phyloP scores from a whole-genome alignment of 2,329 filamentous ascomycete genomes.

The Aspergillus nomiae region DNA sequence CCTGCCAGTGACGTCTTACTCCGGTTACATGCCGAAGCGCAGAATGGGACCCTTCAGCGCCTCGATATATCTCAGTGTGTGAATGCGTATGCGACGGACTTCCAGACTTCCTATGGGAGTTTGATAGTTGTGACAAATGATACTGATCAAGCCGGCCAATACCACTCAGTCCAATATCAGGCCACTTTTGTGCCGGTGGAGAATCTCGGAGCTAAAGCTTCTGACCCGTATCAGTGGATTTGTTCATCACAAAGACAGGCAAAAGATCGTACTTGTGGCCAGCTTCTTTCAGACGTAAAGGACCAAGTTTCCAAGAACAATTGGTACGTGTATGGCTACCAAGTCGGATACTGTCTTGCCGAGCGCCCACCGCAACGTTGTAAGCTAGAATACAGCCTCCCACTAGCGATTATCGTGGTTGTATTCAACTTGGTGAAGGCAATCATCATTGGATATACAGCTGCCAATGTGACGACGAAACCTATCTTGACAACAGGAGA shows the following conservation, averaged over 20 bases:
- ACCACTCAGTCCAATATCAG: background rate
- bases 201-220: background rate
- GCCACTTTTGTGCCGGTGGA: background rate
- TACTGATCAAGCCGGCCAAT: background rate
- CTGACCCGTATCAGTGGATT: slow-evolving; percentile 5
- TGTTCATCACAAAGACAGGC: background rate
- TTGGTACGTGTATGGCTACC: slow-evolving; percentile 6
- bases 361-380: slow-evolving; percentile 23
- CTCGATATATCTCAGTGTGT: slow-evolving; percentile 17
- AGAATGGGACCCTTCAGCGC: background rate
- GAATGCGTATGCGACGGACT: slow-evolving; percentile 18
- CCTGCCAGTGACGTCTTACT: background rate
- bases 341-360: slow-evolving; percentile 9
- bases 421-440: slow-evolving; percentile 22
- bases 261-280: background rate
- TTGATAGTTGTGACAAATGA: slow-evolving; percentile 14
- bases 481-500: slow-evolving; percentile 40
- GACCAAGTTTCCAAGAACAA: background rate
- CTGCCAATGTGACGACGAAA: slow-evolving; percentile 7
- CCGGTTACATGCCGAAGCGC: slow-evolving; percentile 8
- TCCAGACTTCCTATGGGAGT: slow-evolving; percentile 13
- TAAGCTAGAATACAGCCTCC: slow-evolving; percentile 19
- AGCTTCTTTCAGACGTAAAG: background rate
- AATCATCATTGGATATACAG: background rate
- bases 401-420: slow-evolving; percentile 21